Evolutionary conservation across 2,329 filamentous ascomycete genomes (phyloP).

Genomic region (Botrytis sinoallii): DNA sequence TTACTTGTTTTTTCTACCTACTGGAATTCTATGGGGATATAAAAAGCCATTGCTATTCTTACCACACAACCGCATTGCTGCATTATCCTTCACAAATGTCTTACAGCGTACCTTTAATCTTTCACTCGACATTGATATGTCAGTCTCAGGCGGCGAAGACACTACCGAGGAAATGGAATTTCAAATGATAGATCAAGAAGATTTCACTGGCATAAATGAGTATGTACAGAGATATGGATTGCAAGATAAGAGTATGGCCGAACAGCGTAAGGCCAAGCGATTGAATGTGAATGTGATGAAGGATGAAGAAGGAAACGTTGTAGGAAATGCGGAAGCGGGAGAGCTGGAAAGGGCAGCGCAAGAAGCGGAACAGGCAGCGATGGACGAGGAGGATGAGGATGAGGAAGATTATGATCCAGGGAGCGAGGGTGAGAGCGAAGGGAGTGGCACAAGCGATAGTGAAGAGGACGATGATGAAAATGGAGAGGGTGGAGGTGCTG

Average conservation of each 20-base stretch:
- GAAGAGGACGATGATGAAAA: conserved; percentile 38
- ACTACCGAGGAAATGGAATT: conserved; percentile 60
- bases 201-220: conserved; percentile 62
- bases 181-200: conserved; percentile 66
- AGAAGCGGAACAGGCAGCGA: conserved; percentile 44
- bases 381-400: conserved; percentile 59
- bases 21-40: conserved; percentile 66
- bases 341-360: conserved; percentile 36
- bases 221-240: conserved; percentile 60
- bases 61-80: conserved; percentile 56
- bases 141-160: conserved; percentile 44
- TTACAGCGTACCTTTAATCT: conserved; percentile 68
- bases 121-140: conserved; percentile 54
- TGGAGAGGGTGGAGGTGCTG: conserved; percentile 40
- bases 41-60: conserved; percentile 67
- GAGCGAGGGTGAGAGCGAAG: conserved; percentile 41
- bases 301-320: conserved; percentile 42
- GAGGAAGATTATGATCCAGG: conserved; percentile 64
- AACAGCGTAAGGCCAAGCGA: conserved; percentile 62
- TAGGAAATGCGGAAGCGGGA: conserved; percentile 41
- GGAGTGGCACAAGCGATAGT: conserved; percentile 27
- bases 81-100: conserved; percentile 65
- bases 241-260: conserved; percentile 66
- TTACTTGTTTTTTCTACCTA: conserved; percentile 64
- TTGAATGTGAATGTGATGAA: conserved; percentile 52